Conservation (phyloP, 2,329 filamentous ascomycete species). For the Sarocladium strictum region DNA sequence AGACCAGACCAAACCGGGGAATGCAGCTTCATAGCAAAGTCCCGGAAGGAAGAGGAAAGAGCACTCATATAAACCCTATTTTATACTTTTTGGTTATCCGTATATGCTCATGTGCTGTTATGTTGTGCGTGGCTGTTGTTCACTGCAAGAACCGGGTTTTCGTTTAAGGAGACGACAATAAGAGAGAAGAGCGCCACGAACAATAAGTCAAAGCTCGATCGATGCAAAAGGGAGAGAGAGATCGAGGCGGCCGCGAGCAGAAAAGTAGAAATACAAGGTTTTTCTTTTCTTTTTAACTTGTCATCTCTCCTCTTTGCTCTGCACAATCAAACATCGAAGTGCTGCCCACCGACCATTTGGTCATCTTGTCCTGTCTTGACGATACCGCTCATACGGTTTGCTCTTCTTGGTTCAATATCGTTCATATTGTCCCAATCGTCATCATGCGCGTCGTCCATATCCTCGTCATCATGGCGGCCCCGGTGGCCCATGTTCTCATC, state of each 20-base stretch:
- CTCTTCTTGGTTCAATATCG: conserved; percentile 44
- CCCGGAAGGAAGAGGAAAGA: neutral
- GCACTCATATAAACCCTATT: neutral
- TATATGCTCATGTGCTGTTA: neutral
- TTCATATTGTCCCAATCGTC: conserved; percentile 55
- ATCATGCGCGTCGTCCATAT: conserved; percentile 54
- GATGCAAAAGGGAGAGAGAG: neutral
- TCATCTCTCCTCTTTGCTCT: neutral
- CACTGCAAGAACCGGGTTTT: neutral
- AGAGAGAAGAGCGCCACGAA: neutral
- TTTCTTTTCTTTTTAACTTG: neutral
- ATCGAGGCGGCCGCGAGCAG: neutral
- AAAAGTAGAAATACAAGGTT: conserved; percentile 5
- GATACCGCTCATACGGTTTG: conserved; percentile 60
- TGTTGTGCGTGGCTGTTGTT: neutral
- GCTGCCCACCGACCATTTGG: conserved; percentile 55
- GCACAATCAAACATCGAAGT: conserved; percentile 54
- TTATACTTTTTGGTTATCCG: conserved; percentile 1
- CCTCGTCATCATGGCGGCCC: conserved; percentile 46
- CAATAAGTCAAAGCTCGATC: conserved; percentile 2
- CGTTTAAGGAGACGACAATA: neutral
- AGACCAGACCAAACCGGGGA: too few relatives aligned
- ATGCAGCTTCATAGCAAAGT: neutral
- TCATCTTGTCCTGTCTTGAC: conserved; percentile 55
- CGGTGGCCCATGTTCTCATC: conserved; percentile 71